phyloP scores from a whole-genome alignment of 257 asterid genomes.

The Leptodermis oblonga region DNA sequence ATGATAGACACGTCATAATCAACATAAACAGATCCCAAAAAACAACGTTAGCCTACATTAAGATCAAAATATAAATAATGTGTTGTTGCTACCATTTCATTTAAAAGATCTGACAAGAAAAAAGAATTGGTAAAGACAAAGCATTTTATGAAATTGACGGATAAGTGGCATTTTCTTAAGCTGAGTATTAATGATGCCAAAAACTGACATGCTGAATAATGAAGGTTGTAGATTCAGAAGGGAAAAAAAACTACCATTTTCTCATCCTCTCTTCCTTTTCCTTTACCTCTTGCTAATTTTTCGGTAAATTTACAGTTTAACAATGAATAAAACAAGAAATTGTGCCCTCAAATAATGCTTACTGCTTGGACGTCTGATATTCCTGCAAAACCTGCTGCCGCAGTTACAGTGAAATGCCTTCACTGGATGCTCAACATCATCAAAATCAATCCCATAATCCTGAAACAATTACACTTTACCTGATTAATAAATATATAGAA shows the following conservation, averaged over 20 bases:
- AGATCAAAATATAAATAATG: neutral
- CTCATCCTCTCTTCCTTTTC: neutral
- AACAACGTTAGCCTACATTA: neutral
- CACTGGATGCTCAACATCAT: constrained; percentile 74
- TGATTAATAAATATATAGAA: neutral
- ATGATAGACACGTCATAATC: neutral
- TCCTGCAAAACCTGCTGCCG: constrained; percentile 84
- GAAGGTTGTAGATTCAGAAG: neutral
- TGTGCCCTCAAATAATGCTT: constrained; percentile 25
- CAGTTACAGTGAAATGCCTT: constrained; percentile 77
- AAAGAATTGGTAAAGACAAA: neutral
- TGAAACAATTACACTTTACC: constrained; percentile 30
- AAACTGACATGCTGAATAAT: neutral
- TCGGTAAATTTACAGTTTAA: neutral
- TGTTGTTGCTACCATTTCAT: neutral
- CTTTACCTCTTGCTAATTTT: neutral
- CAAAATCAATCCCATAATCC: constrained; percentile 96
- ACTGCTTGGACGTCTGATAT: constrained; percentile 64
- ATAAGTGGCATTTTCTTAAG: neutral
- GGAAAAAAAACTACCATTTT: neutral
- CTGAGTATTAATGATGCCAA: neutral
- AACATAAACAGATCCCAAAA: neutral
- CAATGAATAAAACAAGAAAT: neutral
- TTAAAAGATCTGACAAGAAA: neutral
- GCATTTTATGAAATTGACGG: too few species aligned